These are phyloP conservation scores for Aspergillaceae sp. DNA, from an alignment of 2,329 filamentous ascomycete genomes.

Conservation along the genomic window DNA sequence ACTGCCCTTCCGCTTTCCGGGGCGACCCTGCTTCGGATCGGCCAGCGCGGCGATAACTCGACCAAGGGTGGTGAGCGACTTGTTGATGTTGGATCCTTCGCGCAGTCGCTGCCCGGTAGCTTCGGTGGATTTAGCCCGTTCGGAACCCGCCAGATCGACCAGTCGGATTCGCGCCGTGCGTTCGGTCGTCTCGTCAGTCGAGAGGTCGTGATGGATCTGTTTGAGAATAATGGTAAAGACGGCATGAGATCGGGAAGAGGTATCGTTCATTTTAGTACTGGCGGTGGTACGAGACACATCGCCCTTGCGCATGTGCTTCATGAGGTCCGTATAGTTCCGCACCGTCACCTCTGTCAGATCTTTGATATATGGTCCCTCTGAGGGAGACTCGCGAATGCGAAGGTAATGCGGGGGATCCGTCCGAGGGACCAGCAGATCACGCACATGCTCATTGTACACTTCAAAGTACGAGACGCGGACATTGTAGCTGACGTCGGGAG, in stretches of 20 bases:
- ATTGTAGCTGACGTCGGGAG: conserved; percentile 89
- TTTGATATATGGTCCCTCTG: conserved; percentile 93
- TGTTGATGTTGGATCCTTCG: conserved; percentile 98
- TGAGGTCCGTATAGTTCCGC: conserved; percentile 74
- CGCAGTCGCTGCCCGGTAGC: conserved; percentile 83
- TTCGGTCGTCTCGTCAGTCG: conserved; percentile 96
- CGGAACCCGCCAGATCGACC: conserved; percentile 89
- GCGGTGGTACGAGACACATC: conserved; percentile 82
- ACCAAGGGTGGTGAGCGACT: conserved; percentile 89
- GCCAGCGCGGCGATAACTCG: conserved; percentile 90
- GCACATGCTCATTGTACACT: conserved; percentile 98
- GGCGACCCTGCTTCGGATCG: conserved; percentile 56
- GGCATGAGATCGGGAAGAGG: conserved; percentile 87
- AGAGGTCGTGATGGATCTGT: conserved; percentile 94
- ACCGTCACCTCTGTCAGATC: conserved; percentile 91
- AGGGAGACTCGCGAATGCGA: conserved; percentile 92
- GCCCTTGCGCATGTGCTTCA: conserved; percentile 82
- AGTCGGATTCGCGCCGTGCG: conserved; percentile 86
- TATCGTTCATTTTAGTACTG: conserved; percentile 99
- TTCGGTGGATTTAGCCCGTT: conserved; percentile 90
- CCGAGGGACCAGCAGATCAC: conserved; percentile 77
- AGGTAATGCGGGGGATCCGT: conserved; percentile 80
- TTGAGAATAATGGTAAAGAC: conserved; percentile 98
- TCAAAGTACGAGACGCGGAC: conserved; percentile 98
- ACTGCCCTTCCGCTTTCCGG: conserved; percentile 51